Conservation (phyloP, 2,329 filamentous ascomycete genomes). For the Chaetoscypha palmicola region DNA sequence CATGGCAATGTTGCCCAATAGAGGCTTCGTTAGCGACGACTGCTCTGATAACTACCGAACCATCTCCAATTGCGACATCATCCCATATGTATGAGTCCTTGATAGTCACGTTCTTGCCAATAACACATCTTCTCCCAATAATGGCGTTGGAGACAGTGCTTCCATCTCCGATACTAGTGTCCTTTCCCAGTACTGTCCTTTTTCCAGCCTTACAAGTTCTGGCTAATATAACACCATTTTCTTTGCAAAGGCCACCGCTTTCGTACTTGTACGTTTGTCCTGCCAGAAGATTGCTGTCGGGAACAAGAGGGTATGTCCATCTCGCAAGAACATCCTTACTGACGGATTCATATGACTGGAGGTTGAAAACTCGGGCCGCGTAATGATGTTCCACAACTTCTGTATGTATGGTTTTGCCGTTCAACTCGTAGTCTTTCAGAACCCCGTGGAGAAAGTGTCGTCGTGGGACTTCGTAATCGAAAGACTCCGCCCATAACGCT, state of each 20-base stretch:
- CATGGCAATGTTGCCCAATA: slow-evolving; percentile 62
- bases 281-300: slow-evolving; percentile 77
- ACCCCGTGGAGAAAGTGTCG: slow-evolving; percentile 88
- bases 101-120: slow-evolving; percentile 77
- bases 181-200: slow-evolving; percentile 67
- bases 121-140: slow-evolving; percentile 76
- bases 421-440: slow-evolving; percentile 92
- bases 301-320: slow-evolving; percentile 84
- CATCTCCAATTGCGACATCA: slow-evolving; percentile 68
- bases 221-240: slow-evolving; percentile 68
- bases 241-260: slow-evolving; percentile 66
- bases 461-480: slow-evolving; percentile 87
- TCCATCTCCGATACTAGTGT: slow-evolving; percentile 67
- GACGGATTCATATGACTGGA: slow-evolving; percentile 85
- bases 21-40: slow-evolving; percentile 68
- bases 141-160: slow-evolving; percentile 67
- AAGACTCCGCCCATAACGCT: slow-evolving; percentile 93
- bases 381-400: slow-evolving; percentile 80
- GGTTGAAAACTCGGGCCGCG: slow-evolving; percentile 75
- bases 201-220: slow-evolving; percentile 63
- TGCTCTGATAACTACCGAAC: slow-evolving; percentile 60
- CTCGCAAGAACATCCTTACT: slow-evolving; percentile 78
- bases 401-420: slow-evolving; percentile 93
- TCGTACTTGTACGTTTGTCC: slow-evolving; percentile 69
- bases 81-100: slow-evolving; percentile 86